Conservation (phyloP, 805 yeast species). For the Tetrapisispora arboricola region DNA sequence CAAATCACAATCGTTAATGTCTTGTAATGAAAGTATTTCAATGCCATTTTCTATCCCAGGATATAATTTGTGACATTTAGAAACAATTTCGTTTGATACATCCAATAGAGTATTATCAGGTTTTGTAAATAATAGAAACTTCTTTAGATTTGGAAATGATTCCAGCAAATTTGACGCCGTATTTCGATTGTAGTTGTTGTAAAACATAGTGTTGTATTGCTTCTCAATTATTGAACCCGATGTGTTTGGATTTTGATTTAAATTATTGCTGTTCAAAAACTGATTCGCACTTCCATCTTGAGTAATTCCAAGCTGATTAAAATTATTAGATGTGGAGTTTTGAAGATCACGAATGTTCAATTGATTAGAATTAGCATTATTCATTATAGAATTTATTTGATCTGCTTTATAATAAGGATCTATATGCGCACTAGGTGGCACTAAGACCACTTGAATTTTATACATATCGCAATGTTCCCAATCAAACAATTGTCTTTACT, state of each 20-base stretch:
- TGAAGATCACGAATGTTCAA: background rate
- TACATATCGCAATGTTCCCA: no score
- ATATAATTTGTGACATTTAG: conserved; percentile 50
- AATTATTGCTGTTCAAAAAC: conserved; percentile 1
- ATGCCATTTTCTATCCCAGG: conserved; percentile 47
- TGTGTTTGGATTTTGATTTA: conserved; percentile 2
- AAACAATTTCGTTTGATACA: conserved; percentile 44
- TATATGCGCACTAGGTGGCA: conserved; percentile 30
- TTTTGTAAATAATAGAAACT: conserved; percentile 56
- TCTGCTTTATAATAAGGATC: conserved; percentile 6
- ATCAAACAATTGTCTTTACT: no score
- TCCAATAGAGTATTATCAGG: conserved; percentile 37
- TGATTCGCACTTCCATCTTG: background rate
- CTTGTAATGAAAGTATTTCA: conserved; percentile 54
- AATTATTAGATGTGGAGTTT: background rate
- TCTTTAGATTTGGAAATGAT: conserved; percentile 26
- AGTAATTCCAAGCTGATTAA: background rate
- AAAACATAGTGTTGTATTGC: background rate
- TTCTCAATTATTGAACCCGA: conserved; percentile 5
- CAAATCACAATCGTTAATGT: conserved; percentile 56
- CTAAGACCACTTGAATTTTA: conserved; percentile 36
- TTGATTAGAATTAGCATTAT: conserved; percentile 7
- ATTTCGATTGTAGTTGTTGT: background rate
- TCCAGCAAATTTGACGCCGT: background rate
- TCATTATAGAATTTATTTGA: conserved; percentile 1